Base-by-base conservation (phyloP, 176 grass and related monocot species). In the Carex scoparia region DNA sequence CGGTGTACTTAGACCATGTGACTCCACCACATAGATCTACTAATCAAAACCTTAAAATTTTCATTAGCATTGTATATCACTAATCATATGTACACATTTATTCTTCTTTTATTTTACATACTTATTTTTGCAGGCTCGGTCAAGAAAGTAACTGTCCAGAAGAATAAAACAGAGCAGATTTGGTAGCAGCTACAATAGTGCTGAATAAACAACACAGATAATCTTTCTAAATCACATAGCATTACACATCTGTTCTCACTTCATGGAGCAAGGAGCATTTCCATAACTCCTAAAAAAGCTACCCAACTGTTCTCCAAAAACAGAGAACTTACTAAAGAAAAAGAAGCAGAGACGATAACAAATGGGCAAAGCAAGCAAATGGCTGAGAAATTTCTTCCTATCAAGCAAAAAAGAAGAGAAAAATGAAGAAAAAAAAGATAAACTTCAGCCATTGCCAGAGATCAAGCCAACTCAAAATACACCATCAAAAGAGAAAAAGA, bases 311-410 rank as follows among this genome's bases (percentile, higher is more conserved):
- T 65, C 79, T 65, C 79, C 61, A 61, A 44, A 79, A 82, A 82
- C 79, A 65, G 37, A 65, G 35, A 27, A 9, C 23, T 65, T 35
- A 65, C 42, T 28, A 9, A 28, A 64, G 27, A 32, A 11, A 68
- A 42, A 51, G 48, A 83, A 83, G n/a, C 59, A 78, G 80, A 35
- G 53, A 82, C 56, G 8, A 54, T 23, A 32, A 87, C 84, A 44
- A 42, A 97, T 98, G 95, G 89, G 89, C 69, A 94, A 86, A 82
- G 84, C 95, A 18, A 93, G 88, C 51, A 85, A 90, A 86, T 98
- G 95, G 95, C 79, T 98, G 3, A 93, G 54, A 87, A 87, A 86
- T 84, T 89, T 98, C 83, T 84, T 90, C 57, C 81, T 89, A 4
- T 65, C 89, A 0, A 89, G 85, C 61, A 97, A 84, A 88, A 90